These are phyloP conservation scores for Saccharomyces uvarum DNA, from an alignment of 1,139 yeast species.

Conservation along the genomic window DNA sequence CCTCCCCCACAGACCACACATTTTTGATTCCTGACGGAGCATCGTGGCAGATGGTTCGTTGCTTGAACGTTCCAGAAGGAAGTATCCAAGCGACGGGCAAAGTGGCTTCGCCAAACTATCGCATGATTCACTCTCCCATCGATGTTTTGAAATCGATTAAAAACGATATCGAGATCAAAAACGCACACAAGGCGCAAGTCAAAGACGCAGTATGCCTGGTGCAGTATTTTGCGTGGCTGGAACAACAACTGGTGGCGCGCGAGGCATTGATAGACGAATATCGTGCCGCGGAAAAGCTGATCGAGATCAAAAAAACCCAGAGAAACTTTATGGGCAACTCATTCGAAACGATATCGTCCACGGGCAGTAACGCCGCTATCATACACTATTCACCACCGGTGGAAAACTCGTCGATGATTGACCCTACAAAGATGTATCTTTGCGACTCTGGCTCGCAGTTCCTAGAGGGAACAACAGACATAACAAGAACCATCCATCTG, in stretches of 20 bases:
- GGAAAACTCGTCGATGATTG: slow-evolving; percentile 57
- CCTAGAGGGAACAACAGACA: slow-evolving; percentile 91
- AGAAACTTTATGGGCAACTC: slow-evolving; percentile 72
- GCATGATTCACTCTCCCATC: slow-evolving; percentile 50
- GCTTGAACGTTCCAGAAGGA: not conserved
- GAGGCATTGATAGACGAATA: slow-evolving; percentile 65
- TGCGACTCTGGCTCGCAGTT: slow-evolving; percentile 94
- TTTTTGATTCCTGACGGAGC: slow-evolving; percentile 58
- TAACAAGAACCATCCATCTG: slow-evolving; percentile 86
- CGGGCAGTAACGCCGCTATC: slow-evolving; percentile 89
- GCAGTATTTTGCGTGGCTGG: slow-evolving; percentile 82
- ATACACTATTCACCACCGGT: slow-evolving; percentile 81
- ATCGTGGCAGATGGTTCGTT: slow-evolving; percentile 74
- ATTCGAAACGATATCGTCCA: slow-evolving; percentile 85
- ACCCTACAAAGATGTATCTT: slow-evolving; percentile 70
- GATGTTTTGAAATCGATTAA: slow-evolving; percentile 73
- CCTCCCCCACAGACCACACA: slow-evolving; percentile 19
- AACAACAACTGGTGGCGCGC: slow-evolving; percentile 48
- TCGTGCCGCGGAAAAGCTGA: slow-evolving; percentile 64
- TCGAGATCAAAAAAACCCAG: slow-evolving; percentile 54
- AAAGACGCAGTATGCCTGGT: slow-evolving; percentile 82
- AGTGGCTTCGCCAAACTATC: slow-evolving; percentile 38
- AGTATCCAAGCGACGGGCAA: slow-evolving; percentile 17
- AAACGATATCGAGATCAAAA: slow-evolving; percentile 62
- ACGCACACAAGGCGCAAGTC: slow-evolving; percentile 71